Percentiles rank a stretch among this genome's conserved stretches.
Evolutionary conservation across 228 moss, liverwort and hornwort species (phyloP).

Genomic region (Sphagnum magellanicum): DNA sequence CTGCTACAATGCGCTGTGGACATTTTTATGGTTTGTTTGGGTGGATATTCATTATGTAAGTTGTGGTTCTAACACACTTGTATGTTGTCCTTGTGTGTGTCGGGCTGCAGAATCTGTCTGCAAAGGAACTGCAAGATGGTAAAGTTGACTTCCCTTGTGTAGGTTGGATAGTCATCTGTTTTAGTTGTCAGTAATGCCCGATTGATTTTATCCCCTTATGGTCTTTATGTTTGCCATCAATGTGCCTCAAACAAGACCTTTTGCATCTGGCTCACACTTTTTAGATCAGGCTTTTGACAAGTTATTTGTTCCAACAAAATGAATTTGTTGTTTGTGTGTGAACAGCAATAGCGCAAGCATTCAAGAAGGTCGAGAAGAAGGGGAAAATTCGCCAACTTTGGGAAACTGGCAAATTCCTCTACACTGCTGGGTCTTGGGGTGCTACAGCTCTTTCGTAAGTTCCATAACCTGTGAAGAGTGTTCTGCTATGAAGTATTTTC

Average conservation of each 20-base stretch:
- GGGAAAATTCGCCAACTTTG: conserved; percentile 52
- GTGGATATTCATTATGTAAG: no score
- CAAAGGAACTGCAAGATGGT: conserved; percentile 59
- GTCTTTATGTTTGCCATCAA: no score
- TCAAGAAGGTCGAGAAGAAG: conserved; percentile 52
- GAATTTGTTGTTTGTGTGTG: background rate
- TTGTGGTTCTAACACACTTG: no score
- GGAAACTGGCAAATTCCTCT: conserved; percentile 55
- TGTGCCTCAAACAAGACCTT: no score
- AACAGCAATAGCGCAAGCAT: conserved; percentile 62
- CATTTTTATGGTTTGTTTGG: no score
- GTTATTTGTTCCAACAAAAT: no score
- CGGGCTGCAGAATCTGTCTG: conserved; percentile 28
- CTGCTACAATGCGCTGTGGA: no score
- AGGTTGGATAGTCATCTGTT: background rate
- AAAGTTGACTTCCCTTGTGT: conserved; percentile 3
- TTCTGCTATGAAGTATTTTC: background rate
- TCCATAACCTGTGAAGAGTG: background rate
- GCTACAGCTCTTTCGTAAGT: conserved; percentile 49
- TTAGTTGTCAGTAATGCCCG: no score
- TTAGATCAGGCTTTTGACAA: no score
- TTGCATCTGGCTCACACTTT: no score
- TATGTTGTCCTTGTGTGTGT: no score
- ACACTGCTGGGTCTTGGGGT: conserved; percentile 71
- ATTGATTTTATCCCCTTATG: no score